Conservation (phyloP, 148 eudicot species). For the Selenicereus undatus region DNA sequence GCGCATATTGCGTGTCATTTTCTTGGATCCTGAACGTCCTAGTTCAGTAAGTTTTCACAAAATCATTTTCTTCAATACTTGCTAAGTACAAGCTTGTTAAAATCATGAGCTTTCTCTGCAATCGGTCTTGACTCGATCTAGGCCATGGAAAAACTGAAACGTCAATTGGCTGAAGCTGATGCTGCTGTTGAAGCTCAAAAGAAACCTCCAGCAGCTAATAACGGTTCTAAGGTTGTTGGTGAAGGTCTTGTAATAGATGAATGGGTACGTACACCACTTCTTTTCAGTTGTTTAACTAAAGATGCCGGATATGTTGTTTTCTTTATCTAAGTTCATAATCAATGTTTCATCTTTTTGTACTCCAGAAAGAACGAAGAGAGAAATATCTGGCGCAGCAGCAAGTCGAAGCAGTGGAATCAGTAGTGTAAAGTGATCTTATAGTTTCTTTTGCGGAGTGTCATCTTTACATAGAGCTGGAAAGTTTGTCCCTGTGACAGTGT, state of each 20-base stretch:
- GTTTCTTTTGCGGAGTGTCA: conserved; percentile 18
- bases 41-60: conserved; percentile 49
- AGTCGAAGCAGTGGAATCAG: conserved; percentile 61
- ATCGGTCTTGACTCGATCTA: conserved; percentile 8
- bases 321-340: not conserved
- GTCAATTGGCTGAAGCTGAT: conserved; percentile 78
- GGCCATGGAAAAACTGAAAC: conserved; percentile 77
- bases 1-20: conserved; percentile 54
- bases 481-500: conserved; percentile 2
- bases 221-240: conserved; percentile 56
- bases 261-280: conserved; percentile 50
- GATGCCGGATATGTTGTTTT: not conserved
- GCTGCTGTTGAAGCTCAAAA: conserved; percentile 66
- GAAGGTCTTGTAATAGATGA: conserved; percentile 92
- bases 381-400: conserved; percentile 81
- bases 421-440: conserved; percentile 25
- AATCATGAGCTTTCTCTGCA: not conserved
- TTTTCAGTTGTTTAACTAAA: not conserved
- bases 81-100: not conserved
- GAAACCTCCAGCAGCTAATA: conserved; percentile 59
- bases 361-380: conserved; percentile 81
- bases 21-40: conserved; percentile 57
- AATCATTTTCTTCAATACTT: not conserved
- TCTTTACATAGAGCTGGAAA: conserved; percentile 9
- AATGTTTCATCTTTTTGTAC: not conserved